Evolutionary conservation across 106 monocot genomes (phyloP), one percentile per base, ranked within the genome.

Genomic region (Amphibolis antarctica): DNA sequence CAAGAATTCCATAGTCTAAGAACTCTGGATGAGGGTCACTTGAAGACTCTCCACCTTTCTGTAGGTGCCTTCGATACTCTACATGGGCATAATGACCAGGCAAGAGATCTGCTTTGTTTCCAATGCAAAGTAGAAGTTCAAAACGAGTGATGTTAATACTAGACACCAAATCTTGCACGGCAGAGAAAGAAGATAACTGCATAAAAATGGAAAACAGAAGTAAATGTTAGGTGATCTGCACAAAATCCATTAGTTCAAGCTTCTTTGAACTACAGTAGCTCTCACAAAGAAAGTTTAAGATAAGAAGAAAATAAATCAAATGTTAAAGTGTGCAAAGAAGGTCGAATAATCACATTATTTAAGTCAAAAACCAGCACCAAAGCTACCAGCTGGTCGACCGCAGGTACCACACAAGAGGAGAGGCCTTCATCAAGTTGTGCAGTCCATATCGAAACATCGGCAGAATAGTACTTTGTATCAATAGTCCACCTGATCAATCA

Each of bases 301-400:
- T 14, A 49, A 14, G 13, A 49, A 10, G 49, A 10, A 19, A 49
- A 12, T 19, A 12, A 19, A 4, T 14, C 0, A 63, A 63, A 23
- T 20, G 22, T 23, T 12, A 63, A 23, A 22, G 22, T 46, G n/a
- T n/a, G 36, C 36, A 2, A 36, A 36, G 4, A 44, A 3, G 71
- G 26, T 14, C 1, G 48, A 44, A 42, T 45, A 49, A 79, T 47
- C 44, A 99, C 98, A 82, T 99, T 82, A 79, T 42, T 91, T 82
- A 91, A 85, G 79, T 99, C 98, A 73, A 91, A 99, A 49, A 91
- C 82, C 91, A 99, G 82, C 69, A 91, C 83, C 60, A 99, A 73
- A 66, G 87, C 91, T 57, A 69, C 75, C 60, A 99, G 44, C 63
- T 88, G 75, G 44, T 71, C 70, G 19, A 51, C 62, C 65, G 63